Base-by-base conservation (phyloP, 2,329 filamentous ascomycete species). In the Mollisia scopiformis region DNA sequence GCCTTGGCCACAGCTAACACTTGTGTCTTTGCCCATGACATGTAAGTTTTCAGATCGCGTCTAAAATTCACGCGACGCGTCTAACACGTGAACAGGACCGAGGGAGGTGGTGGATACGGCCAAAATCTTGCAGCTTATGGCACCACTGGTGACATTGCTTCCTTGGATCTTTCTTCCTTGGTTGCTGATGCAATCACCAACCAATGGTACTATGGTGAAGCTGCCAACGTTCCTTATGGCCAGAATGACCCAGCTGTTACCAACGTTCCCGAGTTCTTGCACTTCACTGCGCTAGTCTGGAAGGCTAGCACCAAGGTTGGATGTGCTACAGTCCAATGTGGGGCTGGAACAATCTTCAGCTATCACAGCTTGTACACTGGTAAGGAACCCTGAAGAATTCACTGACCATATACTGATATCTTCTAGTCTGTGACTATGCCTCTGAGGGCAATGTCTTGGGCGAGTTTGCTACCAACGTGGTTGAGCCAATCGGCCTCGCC, bases 161-260 rank as follows among this genome's bases (percentile, higher is more conserved):
- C 75, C 62, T 81, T 88, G 67, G 82, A 85, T 62, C 72, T 76
- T 2, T 74, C 78, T n/a, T 77, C 75, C 62, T 83, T 87, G 50
- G 81, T 91, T 64, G 85, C 86, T 57, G 80, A 84, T 65, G 87
- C 89, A 68, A 88, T 94, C 73, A 91, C 88, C 71, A 84, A 94
- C 74, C 82, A 89, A 78, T 97, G 95, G 92, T 97, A 97, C 84
- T 92, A 95, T 75, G 85, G 84, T 70, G 92, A 97, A 77, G 82
- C 82, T 61, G 70, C 73, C 30, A 75, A 78, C 56, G 80, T 77
- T 16, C 58, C 57, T 73, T 95, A 89, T 72, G 89, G 87, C 66
- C 59, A 80, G 67, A 72, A 75, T 61, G 81, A 80, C 72, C 89
- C 90, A 27, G 76, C 84, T 85, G 35, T 85, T 82, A 69, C 72